Conservation (phyloP, 768 basidiomycete species). For the Boletus barrowsii region DNA sequence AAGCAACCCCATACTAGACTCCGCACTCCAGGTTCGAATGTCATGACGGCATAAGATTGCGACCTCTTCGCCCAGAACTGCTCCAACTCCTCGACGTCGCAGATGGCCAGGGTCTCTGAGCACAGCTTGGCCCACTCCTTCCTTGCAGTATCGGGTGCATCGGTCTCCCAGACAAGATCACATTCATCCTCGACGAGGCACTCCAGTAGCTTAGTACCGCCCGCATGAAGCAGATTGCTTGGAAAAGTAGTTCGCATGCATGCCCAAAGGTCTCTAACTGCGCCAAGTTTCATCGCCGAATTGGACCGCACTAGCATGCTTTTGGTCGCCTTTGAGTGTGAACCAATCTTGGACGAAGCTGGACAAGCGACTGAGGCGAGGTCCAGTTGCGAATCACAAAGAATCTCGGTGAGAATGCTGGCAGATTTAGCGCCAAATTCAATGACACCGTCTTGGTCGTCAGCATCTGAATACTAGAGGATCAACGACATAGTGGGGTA, state of each 20-base stretch:
- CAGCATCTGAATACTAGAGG: conserved; percentile 35
- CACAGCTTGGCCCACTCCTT: conserved; percentile 60
- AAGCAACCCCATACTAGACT: conserved; percentile 56
- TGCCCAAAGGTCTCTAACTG: conserved; percentile 60
- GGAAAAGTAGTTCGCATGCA: conserved; percentile 44
- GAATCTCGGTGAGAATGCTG: conserved; percentile 46
- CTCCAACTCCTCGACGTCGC: conserved; percentile 45
- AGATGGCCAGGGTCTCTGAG: conserved; percentile 49
- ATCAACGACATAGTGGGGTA: conserved; percentile 1
- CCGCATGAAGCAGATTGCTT: conserved; percentile 36
- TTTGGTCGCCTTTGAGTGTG: conserved; percentile 7
- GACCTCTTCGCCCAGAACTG: conserved; percentile 47
- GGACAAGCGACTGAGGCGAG: conserved; percentile 32
- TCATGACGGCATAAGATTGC: conserved; percentile 20
- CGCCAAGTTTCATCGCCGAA: conserved; percentile 52
- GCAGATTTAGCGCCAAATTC: conserved; percentile 41
- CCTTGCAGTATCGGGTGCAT: conserved; percentile 43
- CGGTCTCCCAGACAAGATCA: conserved; percentile 42
- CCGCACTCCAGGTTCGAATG: conserved; percentile 42
- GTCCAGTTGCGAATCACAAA: conserved; percentile 46
- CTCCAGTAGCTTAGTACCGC: conserved; percentile 45
- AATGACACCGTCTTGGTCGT: conserved; percentile 37
- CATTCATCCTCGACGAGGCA: conserved; percentile 49
- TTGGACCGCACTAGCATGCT: conserved; percentile 30
- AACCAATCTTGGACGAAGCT: conserved; percentile 6